Conservation (phyloP, 1,139 yeast genomes). For the Yamadazyma friedrichii region DNA sequence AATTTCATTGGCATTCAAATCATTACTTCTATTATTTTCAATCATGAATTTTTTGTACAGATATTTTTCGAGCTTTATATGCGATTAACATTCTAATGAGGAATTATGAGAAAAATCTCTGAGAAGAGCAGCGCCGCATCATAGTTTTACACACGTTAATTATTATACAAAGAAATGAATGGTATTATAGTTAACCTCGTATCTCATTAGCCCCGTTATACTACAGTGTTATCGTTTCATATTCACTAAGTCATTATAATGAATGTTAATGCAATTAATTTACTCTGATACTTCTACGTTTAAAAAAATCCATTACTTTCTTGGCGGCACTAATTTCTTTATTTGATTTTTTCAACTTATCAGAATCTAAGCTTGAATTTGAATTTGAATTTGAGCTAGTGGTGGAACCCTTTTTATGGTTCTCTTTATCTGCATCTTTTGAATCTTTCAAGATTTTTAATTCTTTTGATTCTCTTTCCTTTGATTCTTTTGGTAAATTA, state of each 20-base stretch:
- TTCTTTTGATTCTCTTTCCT: conserved; percentile 1
- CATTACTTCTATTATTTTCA: neutral
- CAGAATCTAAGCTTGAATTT: neutral
- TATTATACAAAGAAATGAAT: neutral
- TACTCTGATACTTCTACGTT: conserved; percentile 63
- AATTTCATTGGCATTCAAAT: neutral
- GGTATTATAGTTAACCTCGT: neutral
- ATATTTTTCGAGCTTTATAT: no score
- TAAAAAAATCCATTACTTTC: conserved; percentile 78
- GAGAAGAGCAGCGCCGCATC: no score
- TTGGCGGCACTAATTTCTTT: conserved; percentile 70
- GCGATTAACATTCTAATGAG: no score
- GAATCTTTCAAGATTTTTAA: neutral
- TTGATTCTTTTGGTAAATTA: conserved; percentile 10
- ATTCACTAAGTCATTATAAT: neutral
- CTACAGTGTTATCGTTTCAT: no score
- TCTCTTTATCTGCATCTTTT: neutral
- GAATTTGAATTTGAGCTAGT: neutral
- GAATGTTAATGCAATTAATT: conserved; percentile 13
- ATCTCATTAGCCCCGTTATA: no score
- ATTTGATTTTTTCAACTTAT: conserved; percentile 11
- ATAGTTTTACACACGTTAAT: neutral
- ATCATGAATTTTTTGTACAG: neutral
- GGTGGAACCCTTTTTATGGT: no score
- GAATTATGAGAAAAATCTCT: no score